A percentile compares a stretch with the other conserved stretches of the same genome.
Conservation (phyloP, 768 basidiomycete genomes). For the Chalciporus sphaerocephalus region DNA sequence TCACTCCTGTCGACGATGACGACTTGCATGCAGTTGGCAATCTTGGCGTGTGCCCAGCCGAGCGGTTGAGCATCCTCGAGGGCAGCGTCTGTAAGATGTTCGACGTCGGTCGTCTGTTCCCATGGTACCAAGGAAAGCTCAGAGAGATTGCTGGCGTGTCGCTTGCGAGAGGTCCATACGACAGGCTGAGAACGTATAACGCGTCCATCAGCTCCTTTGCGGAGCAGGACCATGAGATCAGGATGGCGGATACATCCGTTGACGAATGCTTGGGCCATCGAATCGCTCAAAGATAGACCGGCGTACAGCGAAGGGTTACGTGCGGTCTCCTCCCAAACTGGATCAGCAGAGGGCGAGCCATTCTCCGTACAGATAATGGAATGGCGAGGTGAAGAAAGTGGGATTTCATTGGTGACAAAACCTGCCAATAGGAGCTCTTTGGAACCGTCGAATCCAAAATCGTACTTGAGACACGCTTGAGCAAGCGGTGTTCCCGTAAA, state of each 20-base stretch:
- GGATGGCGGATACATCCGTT: conserved; percentile 31
- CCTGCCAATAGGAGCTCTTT: conserved; percentile 30
- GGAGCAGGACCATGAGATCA: conserved; percentile 30
- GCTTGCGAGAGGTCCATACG: conserved; percentile 28
- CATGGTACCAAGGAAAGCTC: conserved; percentile 23
- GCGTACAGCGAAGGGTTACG: conserved; percentile 26
- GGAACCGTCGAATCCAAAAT: conserved; percentile 19
- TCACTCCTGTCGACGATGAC: conserved; percentile 26
- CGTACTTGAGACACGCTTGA: conserved; percentile 23
- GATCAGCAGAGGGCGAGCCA: conserved; percentile 2
- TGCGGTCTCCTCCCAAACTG: conserved; percentile 29
- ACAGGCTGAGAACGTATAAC: conserved; percentile 23
- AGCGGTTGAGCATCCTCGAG: conserved; percentile 25
- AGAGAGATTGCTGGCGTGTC: conserved; percentile 25
- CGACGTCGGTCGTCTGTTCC: conserved; percentile 19
- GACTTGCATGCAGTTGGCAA: conserved; percentile 30
- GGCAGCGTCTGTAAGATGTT: conserved; percentile 17
- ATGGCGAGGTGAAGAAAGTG: conserved; percentile 21
- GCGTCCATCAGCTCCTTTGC: conserved; percentile 26
- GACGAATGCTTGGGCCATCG: conserved; percentile 27
- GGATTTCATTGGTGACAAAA: conserved; percentile 28
- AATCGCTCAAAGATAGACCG: conserved; percentile 27
- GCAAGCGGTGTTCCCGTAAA: conserved; percentile 12
- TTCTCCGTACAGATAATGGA: conserved; percentile 16
- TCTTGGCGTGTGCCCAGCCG: conserved; percentile 10